phyloP scores from a whole-genome alignment of 1,284 basidiomycete species.

The Volvariella surrecta region DNA sequence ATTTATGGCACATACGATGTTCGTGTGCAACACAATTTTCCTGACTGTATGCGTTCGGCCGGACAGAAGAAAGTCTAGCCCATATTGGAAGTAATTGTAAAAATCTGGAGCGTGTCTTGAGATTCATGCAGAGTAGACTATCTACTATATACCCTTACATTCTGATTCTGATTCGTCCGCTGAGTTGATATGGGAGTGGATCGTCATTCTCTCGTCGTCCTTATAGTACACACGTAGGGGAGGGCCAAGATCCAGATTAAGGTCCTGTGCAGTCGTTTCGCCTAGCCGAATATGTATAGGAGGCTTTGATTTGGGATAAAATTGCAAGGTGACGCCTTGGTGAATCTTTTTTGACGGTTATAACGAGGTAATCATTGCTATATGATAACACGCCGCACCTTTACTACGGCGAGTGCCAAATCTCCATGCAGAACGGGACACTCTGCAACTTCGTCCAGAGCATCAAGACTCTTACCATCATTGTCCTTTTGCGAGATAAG shows the following conservation, averaged over 20 bases:
- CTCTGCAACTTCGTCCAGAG: constrained; percentile 57
- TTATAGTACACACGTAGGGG: constrained; percentile 78
- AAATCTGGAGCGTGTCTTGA: constrained; percentile 52
- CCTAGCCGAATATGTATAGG: constrained; percentile 65
- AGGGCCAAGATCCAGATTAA: constrained; percentile 69
- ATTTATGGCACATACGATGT: constrained; percentile 50
- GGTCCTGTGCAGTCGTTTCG: constrained; percentile 76
- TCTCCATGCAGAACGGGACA: constrained; percentile 65
- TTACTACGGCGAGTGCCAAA: constrained; percentile 54
- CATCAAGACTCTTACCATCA: constrained; percentile 49
- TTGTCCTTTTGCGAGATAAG: constrained; percentile 58
- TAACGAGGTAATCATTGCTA: neutral
- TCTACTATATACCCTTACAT: too few species aligned
- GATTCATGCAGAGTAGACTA: too few species aligned
- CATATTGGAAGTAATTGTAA: constrained; percentile 88
- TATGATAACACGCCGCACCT: constrained; percentile 32
- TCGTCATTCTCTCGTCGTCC: constrained; percentile 81
- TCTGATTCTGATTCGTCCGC: constrained; percentile 35
- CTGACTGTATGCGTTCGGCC: constrained; percentile 64
- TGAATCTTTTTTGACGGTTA: constrained; percentile 47
- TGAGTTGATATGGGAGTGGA: constrained; percentile 44
- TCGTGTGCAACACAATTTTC: constrained; percentile 82
- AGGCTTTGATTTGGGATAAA: constrained; percentile 43
- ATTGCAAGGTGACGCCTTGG: constrained; percentile 61
- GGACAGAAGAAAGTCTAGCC: constrained; percentile 76